Base-by-base conservation (phyloP, 2,329 filamentous ascomycete genomes). In the Neonectria coccinea region DNA sequence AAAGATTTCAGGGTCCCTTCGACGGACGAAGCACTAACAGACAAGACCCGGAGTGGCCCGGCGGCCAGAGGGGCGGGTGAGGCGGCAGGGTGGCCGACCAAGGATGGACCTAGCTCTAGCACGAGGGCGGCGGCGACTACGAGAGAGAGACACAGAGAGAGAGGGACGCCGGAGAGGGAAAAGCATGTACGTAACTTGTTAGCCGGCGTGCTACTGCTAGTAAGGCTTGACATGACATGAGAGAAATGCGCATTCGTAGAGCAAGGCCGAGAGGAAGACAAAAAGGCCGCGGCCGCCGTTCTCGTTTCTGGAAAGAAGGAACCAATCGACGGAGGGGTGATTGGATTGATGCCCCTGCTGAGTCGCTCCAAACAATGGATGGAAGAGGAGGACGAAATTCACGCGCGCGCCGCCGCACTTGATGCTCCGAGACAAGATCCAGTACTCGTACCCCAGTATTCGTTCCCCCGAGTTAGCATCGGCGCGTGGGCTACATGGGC, bases 1-100 rank as follows among this genome's bases (percentile, higher is more conserved):
- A 67, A 69, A 69, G 56, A 65, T 71, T 72, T 73, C 70, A 73
- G 70, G 71, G 71, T 73, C 61, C 29, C 68, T 16, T 16, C 69
- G 64, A 61, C 66, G 62, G 18, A 33, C 44, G 18, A 41, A 65
- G 62, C 55, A 66, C 65, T 47, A 66, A 57, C 61, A 60, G 65
- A 60, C 56, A 72, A 56, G 65, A 71, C 62, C 64, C 67, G 67
- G 68, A 57, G 67, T 71, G 68, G 70, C 51, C 69, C 69, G 64
- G 64, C 53, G 54, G 51, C 66, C 66, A 55, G 68, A 66, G 54
- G 56, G 52, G 70, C 68, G 70, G 70, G 71, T 72, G 70, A 72
- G 68, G 70, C 70, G 70, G 68, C 48, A 61, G 67, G 61, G 62
- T 61, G 69, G 47, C 51, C 47, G 59, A 39, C n/a, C 18, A 33